A percentile compares a stretch with the other conserved stretches of the same genome.
Conservation (phyloP, 225 moss, liverwort and hornwort genomes). For the Rhytidiadelphus loreus region DNA sequence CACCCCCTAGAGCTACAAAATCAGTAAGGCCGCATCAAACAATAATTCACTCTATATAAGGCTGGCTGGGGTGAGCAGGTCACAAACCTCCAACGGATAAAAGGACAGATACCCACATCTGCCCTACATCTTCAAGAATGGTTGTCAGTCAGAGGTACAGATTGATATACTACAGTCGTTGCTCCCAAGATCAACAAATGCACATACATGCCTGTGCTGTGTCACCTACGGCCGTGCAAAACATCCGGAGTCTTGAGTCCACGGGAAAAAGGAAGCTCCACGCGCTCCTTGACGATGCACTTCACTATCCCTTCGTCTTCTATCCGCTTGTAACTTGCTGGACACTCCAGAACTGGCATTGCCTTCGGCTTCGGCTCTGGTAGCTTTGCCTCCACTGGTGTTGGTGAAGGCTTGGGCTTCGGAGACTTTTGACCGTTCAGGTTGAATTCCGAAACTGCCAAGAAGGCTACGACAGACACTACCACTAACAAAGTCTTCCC, state of each 20-base stretch:
- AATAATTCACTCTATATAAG: neutral
- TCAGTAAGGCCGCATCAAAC: neutral
- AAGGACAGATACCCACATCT: neutral
- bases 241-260: conserved; percentile 70
- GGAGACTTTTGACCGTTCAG: neutral
- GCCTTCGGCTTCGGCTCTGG: neutral
- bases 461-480: conserved; percentile 48
- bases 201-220: neutral
- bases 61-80: neutral
- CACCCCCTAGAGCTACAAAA: neutral
- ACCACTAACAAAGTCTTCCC: conserved; percentile 59
- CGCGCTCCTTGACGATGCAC: conserved; percentile 84
- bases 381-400: neutral
- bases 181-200: neutral
- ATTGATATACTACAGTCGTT: neutral
- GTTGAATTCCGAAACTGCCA: conserved; percentile 47
- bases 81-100: neutral
- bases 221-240: conserved; percentile 79
- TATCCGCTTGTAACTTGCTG: conserved; percentile 68
- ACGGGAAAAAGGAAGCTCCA: conserved; percentile 80
- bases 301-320: conserved; percentile 58
- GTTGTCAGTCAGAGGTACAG: neutral
- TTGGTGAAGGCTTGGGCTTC: neutral
- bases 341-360: conserved; percentile 20
- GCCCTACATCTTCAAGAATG: neutral